Evolutionary conservation across 805 yeast species (phyloP).

Genomic region (Lipomyces kockii): DNA sequence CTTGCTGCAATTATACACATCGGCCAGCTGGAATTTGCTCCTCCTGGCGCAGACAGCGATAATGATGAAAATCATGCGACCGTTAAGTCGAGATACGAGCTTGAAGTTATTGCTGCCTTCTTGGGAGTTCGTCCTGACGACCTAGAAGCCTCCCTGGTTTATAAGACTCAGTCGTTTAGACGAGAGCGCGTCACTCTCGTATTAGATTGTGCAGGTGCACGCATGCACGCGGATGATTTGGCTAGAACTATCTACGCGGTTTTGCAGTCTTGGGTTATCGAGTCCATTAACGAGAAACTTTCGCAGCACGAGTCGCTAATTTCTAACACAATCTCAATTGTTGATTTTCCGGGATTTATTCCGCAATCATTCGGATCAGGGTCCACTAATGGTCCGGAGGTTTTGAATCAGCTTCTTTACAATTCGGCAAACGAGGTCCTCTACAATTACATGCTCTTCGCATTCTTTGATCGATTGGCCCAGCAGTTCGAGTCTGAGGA

Average conservation of each 20-base stretch:
- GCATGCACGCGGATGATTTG: conserved; percentile 49
- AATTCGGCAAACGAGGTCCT: conserved; percentile 51
- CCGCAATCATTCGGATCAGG: conserved; percentile 28
- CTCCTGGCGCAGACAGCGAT: conserved; percentile 44
- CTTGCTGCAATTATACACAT: conserved; percentile 52
- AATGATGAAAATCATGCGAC: conserved; percentile 33
- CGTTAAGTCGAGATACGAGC: conserved; percentile 39
- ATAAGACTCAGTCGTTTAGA: conserved; percentile 47
- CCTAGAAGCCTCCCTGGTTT: conserved; percentile 46
- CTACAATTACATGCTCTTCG: conserved; percentile 47
- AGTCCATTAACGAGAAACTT: conserved; percentile 45
- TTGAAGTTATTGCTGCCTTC: conserved; percentile 47
- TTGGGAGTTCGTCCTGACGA: conserved; percentile 49
- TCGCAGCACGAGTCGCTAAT: conserved; percentile 43
- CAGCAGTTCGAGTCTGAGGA: conserved; percentile 50
- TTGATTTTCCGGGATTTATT: conserved; percentile 51
- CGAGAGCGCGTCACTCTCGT: conserved; percentile 51
- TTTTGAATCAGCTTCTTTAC: conserved; percentile 48
- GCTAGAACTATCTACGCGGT: conserved; percentile 50
- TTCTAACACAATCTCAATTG: conserved; percentile 45
- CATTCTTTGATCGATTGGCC: conserved; percentile 48
- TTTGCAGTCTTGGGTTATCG: conserved; percentile 49
- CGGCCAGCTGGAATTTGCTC: conserved; percentile 49
- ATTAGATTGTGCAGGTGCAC: conserved; percentile 49
- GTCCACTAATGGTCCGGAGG: conserved; percentile 21